Evolutionary conservation across 2,329 filamentous ascomycete genomes (phyloP).

Genomic region (Fusarium foetens): DNA sequence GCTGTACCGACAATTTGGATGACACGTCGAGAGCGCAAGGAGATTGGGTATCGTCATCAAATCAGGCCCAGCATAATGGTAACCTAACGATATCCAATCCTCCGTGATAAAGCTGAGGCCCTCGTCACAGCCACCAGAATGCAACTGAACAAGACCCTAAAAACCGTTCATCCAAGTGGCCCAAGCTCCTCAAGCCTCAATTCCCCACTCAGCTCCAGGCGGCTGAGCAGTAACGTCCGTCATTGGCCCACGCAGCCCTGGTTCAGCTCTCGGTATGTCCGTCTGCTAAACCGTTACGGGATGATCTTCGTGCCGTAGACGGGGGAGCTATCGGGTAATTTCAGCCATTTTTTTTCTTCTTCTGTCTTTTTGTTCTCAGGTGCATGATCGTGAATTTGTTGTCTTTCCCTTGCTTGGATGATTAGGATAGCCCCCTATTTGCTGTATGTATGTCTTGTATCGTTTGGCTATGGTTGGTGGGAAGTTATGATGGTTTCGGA

Average conservation of each 20-base stretch:
- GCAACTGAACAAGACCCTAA: slow-evolving; percentile 14
- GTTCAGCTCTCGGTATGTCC: slow-evolving; percentile 46
- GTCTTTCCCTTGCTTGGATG: background rate
- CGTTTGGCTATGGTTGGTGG: background rate
- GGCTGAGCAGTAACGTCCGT: slow-evolving; percentile 12
- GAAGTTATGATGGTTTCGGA: slow-evolving; percentile 35
- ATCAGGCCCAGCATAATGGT: slow-evolving; percentile 11
- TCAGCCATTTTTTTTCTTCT: slow-evolving; percentile 20
- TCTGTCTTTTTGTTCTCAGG: background rate
- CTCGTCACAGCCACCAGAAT: slow-evolving; percentile 18
- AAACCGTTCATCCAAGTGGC: slow-evolving; percentile 11
- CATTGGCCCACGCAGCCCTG: slow-evolving; percentile 25
- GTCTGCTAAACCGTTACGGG: slow-evolving; percentile 40
- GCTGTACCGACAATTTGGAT: slow-evolving; percentile 21
- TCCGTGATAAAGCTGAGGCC: slow-evolving; percentile 4
- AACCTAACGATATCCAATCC: background rate
- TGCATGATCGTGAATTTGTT: background rate
- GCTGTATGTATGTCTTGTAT: background rate
- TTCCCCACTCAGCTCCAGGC: slow-evolving; percentile 20
- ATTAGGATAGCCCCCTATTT: background rate
- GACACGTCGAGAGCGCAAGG: background rate
- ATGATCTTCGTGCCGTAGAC: slow-evolving; percentile 32
- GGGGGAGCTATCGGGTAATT: slow-evolving; percentile 38
- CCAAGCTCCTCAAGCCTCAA: slow-evolving; percentile 35
- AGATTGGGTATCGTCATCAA: background rate